phyloP scores from a whole-genome alignment of 148 eudicot genomes.

The Rhododendron mucronatum region DNA sequence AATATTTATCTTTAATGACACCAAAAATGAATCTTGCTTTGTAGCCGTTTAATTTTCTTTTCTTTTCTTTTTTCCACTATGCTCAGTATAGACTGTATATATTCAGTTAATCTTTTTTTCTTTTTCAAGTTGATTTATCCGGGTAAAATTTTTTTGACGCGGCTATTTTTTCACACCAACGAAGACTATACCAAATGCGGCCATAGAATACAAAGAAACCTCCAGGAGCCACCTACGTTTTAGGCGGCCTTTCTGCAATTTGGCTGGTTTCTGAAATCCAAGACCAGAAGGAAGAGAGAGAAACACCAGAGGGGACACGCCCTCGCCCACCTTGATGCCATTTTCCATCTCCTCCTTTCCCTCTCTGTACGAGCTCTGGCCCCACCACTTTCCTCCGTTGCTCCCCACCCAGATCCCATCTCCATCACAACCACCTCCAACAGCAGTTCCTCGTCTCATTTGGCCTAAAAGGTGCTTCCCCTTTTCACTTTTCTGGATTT shows the following conservation, averaged over 20 bases:
- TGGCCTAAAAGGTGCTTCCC: conserved; percentile 11
- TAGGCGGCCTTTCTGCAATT: conserved; percentile 3
- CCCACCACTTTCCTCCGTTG: not conserved
- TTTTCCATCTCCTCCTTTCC: not conserved
- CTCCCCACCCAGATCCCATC: not conserved
- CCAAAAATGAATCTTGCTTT: not conserved
- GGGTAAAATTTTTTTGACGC: too few relatives aligned
- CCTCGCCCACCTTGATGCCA: not conserved
- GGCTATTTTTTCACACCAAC: too few relatives aligned
- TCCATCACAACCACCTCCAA: not conserved
- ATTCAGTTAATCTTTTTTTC: too few relatives aligned
- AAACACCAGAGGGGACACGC: not conserved
- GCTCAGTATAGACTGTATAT: too few relatives aligned
- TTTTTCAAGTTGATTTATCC: too few relatives aligned
- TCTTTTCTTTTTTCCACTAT: too few relatives aligned
- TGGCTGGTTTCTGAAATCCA: conserved; percentile 6
- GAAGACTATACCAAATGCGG: not conserved
- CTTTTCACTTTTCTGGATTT: not conserved
- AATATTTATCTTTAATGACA: not conserved
- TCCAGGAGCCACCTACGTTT: not conserved
- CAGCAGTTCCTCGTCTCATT: not conserved
- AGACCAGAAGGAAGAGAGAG: not conserved
- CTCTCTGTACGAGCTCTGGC: not conserved
- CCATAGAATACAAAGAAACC: not conserved
- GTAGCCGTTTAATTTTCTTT: too few relatives aligned